Evolutionary conservation across 768 basidiomycete species (phyloP), one percentile per base, ranked within the genome.

Genomic region (Kockovaella imperatae): DNA sequence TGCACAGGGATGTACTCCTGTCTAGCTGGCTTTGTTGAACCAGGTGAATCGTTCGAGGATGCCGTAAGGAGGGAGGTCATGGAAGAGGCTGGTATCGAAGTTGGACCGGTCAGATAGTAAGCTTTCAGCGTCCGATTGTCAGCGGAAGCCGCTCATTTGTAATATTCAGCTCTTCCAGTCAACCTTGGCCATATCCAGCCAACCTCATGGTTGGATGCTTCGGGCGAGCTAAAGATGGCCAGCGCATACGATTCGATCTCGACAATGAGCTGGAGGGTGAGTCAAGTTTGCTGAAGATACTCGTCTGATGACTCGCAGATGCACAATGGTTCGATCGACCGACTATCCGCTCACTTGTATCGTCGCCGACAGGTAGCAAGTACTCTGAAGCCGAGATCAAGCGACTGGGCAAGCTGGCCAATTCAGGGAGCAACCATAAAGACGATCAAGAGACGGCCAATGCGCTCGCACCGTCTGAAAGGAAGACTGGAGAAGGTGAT

Each of bases 241-340:
- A 88, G 61, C 78, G 80, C 5, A 83, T 96, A 49, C 80, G 88
- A 14, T 74, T 76, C 6, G 90, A 96, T 67, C 78, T 99, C 2
- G 93, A 96, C 65, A 93, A 93, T 57, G 93, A 99, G 73, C 79
- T 99, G n/a, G 82, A 83, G 62, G 87, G 89, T 85, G 52, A 42
- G 78, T 57, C 24, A 4, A 31, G 4, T 8, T 11, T 14, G 24
- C 14, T 15, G 36, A 35, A 13, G 23, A 6, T 42, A 11, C 18
- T 42, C 10, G 17, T 32, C 38, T 41, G 43, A 23, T 40, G 17
- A 24, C 18, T 25, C 23, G 26, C 41, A 90, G 90, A 96, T 63
- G 90, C 89, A 1, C 78, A 78, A 38, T 99, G 87, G 87, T 95
- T 81, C 72, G 82, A 82, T 10, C 81, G 85, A 3, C 78, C 78